Conservation (phyloP, 83 land plant species). For the Diphasiastrum complanatum region DNA sequence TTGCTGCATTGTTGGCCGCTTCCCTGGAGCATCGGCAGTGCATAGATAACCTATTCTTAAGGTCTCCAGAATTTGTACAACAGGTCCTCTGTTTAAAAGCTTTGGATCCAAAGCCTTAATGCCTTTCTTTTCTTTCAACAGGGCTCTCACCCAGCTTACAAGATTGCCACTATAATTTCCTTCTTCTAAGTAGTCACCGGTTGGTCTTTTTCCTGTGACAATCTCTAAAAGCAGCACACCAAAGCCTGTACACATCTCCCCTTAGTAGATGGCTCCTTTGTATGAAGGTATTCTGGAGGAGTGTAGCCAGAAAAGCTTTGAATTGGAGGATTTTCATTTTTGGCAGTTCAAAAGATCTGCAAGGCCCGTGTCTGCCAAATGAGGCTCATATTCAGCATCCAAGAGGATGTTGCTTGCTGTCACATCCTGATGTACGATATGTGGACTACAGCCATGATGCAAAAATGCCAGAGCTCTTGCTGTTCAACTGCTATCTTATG, state of each 20-base stretch:
- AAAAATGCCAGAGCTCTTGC: slow-evolving; percentile 50
- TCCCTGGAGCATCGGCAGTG: no score
- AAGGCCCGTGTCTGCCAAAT: slow-evolving; percentile 52
- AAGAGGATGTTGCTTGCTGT: slow-evolving; percentile 59
- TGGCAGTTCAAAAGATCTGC: slow-evolving; percentile 27
- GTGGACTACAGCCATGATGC: slow-evolving; percentile 46
- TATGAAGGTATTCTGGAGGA: slow-evolving; percentile 55
- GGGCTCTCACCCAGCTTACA: slow-evolving; percentile 48
- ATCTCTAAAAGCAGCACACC: slow-evolving; percentile 53
- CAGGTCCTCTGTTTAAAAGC: no score
- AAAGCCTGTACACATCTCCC: slow-evolving; percentile 70
- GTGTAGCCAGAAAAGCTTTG: slow-evolving; percentile 20
- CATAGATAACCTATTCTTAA: no score
- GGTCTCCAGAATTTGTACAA: no score
- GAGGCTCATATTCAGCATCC: slow-evolving; percentile 54
- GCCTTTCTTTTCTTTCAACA: slow-evolving; percentile 58
- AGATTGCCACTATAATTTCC: slow-evolving; percentile 40
- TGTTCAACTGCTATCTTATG: slow-evolving; percentile 58
- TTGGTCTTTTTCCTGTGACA: slow-evolving; percentile 55
- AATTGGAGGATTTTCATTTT: slow-evolving; percentile 12
- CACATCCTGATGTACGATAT: slow-evolving; percentile 40
- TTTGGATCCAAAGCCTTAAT: slow-evolving; percentile 51
- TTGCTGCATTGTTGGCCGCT: no score
- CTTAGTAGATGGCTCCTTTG: slow-evolving; percentile 54
- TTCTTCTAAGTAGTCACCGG: slow-evolving; percentile 40